A percentile compares a stretch with the other conserved stretches of the same genome.
Conservation (phyloP, 371 early-diverging fungal genomes). For the Chytridiales sp. region DNA sequence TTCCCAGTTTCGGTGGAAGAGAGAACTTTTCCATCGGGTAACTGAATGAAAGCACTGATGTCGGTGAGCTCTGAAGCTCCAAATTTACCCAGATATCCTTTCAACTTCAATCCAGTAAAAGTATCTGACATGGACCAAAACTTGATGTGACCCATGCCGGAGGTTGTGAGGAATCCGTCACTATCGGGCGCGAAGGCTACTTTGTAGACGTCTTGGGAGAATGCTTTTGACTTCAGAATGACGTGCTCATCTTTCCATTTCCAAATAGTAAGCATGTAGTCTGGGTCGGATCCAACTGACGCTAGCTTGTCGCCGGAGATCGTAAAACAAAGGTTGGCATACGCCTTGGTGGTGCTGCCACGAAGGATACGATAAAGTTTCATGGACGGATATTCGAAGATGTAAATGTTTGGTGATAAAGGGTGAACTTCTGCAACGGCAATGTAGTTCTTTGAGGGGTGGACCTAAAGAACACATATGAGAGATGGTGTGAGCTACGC, state of each 20-base stretch:
- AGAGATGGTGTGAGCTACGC: background rate
- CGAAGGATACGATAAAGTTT: constrained; percentile 43
- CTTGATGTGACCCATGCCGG: constrained; percentile 63
- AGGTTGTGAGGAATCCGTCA: constrained; percentile 50
- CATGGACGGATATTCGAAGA: constrained; percentile 51
- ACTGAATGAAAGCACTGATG: constrained; percentile 49
- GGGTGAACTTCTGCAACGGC: constrained; percentile 49
- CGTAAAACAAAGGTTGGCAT: constrained; percentile 44
- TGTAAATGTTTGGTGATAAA: constrained; percentile 46
- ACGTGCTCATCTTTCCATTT: constrained; percentile 51
- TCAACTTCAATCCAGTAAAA: constrained; percentile 59
- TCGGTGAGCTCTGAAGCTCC: constrained; percentile 56
- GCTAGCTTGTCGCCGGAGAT: constrained; percentile 46
- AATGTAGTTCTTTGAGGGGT: constrained; percentile 45
- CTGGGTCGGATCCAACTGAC: constrained; percentile 53
- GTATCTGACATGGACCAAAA: constrained; percentile 59
- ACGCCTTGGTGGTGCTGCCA: constrained; percentile 40
- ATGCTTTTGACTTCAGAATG: constrained; percentile 53
- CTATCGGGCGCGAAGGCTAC: constrained; percentile 51
- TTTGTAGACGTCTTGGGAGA: constrained; percentile 56
- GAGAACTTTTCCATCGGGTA: constrained; percentile 56
- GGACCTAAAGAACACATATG: constrained; percentile 30
- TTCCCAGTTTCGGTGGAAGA: constrained; percentile 57
- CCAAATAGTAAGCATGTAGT: constrained; percentile 60
- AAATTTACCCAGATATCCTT: constrained; percentile 58